phyloP scores from a whole-genome alignment of 2,329 filamentous ascomycete genomes.

The Zarea fungicola region DNA sequence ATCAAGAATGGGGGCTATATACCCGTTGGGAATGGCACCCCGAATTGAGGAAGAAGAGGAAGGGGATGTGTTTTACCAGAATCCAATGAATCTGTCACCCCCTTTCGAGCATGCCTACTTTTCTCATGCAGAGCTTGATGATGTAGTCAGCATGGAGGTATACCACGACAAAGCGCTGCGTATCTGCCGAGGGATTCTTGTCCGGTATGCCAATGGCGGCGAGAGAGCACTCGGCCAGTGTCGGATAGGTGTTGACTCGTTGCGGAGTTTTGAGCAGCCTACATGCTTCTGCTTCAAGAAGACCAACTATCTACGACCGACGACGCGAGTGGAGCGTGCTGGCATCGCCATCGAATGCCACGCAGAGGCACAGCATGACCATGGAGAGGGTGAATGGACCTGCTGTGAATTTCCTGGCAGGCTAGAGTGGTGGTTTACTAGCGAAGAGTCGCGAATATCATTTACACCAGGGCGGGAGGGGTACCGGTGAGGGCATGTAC shows the following conservation, averaged over 20 bases:
- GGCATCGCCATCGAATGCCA: background rate
- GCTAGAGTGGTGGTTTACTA: constrained; percentile 11
- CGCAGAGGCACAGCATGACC: background rate
- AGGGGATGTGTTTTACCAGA: background rate
- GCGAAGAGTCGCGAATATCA: constrained; percentile 4
- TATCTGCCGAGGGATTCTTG: constrained; percentile 5
- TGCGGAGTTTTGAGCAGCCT: background rate
- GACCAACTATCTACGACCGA: constrained; percentile 4
- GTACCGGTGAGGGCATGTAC: background rate
- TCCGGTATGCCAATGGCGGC: background rate
- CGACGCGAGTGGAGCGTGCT: constrained; percentile 1
- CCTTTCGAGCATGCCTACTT: constrained; percentile 8
- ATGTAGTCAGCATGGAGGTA: background rate
- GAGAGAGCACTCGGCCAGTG: constrained; percentile 10
- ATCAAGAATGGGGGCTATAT: constrained; percentile 2
- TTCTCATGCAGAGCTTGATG: background rate
- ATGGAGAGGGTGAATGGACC: background rate
- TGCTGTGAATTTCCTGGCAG: constrained; percentile 2
- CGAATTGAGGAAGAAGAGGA: background rate
- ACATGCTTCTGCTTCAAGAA: constrained; percentile 1
- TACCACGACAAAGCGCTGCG: constrained; percentile 7
- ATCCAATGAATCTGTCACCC: constrained; percentile 2
- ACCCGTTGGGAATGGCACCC: background rate
- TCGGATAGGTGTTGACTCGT: constrained; percentile 1
- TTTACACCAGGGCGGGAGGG: background rate